These are phyloP conservation scores for Lophiotrema nucula DNA, from an alignment of 495 filamentous ascomycete species.

Conservation along the genomic window DNA sequence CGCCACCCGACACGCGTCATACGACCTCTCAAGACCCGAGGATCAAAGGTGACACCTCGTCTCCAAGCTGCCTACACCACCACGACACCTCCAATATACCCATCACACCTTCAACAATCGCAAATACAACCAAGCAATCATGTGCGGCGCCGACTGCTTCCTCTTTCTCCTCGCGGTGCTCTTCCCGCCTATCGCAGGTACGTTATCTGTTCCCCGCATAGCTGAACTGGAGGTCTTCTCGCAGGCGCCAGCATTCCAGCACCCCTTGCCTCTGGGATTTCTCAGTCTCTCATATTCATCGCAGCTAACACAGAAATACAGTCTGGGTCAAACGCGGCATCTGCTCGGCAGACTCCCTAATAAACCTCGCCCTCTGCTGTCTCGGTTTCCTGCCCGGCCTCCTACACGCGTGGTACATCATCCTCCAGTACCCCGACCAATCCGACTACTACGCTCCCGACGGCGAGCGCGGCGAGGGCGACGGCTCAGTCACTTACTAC, in stretches of 20 bases:
- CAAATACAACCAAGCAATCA: slow-evolving; percentile 44
- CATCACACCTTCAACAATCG: background rate
- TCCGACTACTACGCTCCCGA: slow-evolving; percentile 61
- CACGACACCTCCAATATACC: background rate
- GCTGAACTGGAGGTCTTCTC: too few species aligned
- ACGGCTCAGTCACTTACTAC: slow-evolving; percentile 43
- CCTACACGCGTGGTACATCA: slow-evolving; percentile 97
- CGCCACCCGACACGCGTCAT: background rate
- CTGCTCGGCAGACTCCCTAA: slow-evolving; percentile 88
- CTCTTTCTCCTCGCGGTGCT: slow-evolving; percentile 84
- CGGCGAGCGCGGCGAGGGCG: slow-evolving; percentile 50
- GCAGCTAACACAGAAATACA: slow-evolving; percentile 41
- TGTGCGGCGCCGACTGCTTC: slow-evolving; percentile 79
- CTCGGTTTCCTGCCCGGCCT: slow-evolving; percentile 91
- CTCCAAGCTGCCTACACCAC: background rate
- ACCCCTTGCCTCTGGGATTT: slow-evolving; percentile 8
- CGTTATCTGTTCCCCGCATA: too few species aligned
- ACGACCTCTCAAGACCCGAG: background rate
- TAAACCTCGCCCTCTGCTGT: slow-evolving; percentile 87
- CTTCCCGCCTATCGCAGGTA: slow-evolving; percentile 91
- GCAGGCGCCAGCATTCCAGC: slow-evolving; percentile 16
- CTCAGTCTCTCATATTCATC: background rate
- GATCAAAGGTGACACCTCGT: background rate
- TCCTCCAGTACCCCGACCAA: slow-evolving; percentile 85
- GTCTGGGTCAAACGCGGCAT: slow-evolving; percentile 96